phyloP scores from a whole-genome alignment of 371 early-diverging fungal species.

The Mucor piriformis region DNA sequence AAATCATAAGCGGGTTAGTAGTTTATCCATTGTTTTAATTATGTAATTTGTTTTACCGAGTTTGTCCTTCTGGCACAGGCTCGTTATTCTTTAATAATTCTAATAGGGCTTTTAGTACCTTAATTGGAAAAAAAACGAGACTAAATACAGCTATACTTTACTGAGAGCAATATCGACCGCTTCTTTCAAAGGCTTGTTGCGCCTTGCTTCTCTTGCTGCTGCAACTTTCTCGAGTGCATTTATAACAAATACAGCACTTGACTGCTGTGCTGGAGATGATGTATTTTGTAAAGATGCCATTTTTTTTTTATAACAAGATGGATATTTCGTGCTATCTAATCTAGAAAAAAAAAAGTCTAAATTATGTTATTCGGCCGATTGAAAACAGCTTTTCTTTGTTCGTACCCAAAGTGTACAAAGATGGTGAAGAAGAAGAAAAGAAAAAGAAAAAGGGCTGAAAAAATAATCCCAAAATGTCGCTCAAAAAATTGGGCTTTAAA shows the following conservation, averaged over 20 bases:
- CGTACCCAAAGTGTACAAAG: too few species aligned
- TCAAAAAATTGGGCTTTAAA: neutral
- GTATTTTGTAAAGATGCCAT: conserved; percentile 35
- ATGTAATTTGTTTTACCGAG: conserved; percentile 16
- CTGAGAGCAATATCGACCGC: conserved; percentile 46
- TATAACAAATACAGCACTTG: conserved; percentile 64
- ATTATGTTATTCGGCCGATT: neutral
- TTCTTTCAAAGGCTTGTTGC: conserved; percentile 58
- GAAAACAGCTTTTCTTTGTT: neutral
- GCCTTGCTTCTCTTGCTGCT: conserved; percentile 53
- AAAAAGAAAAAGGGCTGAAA: neutral
- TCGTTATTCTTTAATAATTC: conserved; percentile 46
- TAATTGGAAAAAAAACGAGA: neutral
- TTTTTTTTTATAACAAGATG: conserved; percentile 8
- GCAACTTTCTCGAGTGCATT: conserved; percentile 69
- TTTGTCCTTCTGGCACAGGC: conserved; percentile 47
- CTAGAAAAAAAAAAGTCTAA: neutral
- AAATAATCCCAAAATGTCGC: neutral
- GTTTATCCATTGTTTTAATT: neutral
- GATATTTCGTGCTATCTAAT: conserved; percentile 5
- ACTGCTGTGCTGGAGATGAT: conserved; percentile 31
- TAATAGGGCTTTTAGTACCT: conserved; percentile 6
- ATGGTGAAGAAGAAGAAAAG: neutral
- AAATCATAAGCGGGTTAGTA: neutral
- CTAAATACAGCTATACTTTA: conserved; percentile 15